Conservation (phyloP, 2,329 filamentous ascomycete species). For the Ceratocystis albifundus region DNA sequence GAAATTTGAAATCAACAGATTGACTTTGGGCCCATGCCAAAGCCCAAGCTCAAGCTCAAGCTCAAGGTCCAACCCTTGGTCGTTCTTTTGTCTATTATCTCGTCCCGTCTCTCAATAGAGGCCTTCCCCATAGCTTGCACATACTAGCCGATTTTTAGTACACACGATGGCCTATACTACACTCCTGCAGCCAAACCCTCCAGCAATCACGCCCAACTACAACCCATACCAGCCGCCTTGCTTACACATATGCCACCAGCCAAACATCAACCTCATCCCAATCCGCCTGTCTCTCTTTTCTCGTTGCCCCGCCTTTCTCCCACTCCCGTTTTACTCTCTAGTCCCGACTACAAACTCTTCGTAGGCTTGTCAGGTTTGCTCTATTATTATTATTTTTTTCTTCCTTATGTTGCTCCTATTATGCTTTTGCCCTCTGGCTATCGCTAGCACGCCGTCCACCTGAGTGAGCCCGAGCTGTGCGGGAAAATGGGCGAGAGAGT, state of each 20-base stretch:
- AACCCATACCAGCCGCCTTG: neutral
- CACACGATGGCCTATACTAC: too few relatives aligned
- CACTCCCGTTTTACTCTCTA: neutral
- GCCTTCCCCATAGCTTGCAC: too few relatives aligned
- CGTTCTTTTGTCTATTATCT: neutral
- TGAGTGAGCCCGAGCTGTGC: neutral
- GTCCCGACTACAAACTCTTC: neutral
- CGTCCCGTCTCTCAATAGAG: neutral
- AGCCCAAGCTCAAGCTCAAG: slow-evolving; percentile 1
- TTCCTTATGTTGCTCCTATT: neutral
- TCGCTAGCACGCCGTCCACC: neutral
- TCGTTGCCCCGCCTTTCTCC: neutral
- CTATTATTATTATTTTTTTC: too few relatives aligned
- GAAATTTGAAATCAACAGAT: slow-evolving; percentile 1
- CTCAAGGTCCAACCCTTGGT: neutral
- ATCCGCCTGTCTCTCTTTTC: slow-evolving; percentile 2
- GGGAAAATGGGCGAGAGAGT: neutral
- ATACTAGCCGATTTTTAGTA: too few relatives aligned
- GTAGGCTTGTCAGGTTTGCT: neutral
- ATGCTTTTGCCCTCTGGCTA: neutral
- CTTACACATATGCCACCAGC: neutral
- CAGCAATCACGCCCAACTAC: neutral
- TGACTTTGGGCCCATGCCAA: neutral
- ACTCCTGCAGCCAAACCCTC: neutral
- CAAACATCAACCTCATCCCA: neutral